These are phyloP conservation scores for Miscanthus lutarioriparius DNA, from an alignment of 176 grass and related monocot species.

Conservation along the genomic window DNA sequence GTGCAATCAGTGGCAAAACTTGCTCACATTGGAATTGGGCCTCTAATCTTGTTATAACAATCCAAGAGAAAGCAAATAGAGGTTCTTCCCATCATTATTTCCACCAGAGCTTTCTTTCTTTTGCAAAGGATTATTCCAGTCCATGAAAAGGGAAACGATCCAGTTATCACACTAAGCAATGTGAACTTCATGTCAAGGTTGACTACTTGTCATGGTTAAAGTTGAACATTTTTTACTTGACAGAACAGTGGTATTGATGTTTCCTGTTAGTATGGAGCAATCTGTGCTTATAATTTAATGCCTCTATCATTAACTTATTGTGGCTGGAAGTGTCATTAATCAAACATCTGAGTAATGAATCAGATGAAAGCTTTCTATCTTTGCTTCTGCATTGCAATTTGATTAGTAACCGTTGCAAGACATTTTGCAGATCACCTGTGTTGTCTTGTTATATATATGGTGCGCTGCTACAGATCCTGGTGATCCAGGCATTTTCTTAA, in stretches of 20 bases:
- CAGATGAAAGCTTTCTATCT: neutral
- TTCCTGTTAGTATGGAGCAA: neutral
- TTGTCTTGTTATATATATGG: constrained; percentile 67
- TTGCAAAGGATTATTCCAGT: too few species aligned
- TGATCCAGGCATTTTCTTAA: constrained; percentile 73
- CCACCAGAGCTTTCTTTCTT: constrained; percentile 1
- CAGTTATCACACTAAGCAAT: too few species aligned
- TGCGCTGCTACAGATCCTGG: constrained; percentile 72
- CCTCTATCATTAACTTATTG: neutral
- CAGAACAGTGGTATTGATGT: neutral
- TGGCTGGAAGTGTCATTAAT: neutral
- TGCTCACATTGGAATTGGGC: neutral
- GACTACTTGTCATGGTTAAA: too few species aligned
- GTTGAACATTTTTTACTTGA: neutral
- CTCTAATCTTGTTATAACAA: too few species aligned
- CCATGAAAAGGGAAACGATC: too few species aligned
- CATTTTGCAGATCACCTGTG: constrained; percentile 59
- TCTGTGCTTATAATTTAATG: neutral
- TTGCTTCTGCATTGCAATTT: neutral
- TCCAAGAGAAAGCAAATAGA: too few species aligned
- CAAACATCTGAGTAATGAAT: too few species aligned
- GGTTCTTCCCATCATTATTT: too few species aligned
- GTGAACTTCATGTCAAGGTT: too few species aligned
- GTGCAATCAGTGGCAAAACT: neutral
- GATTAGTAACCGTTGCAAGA: neutral